phyloP scores from a whole-genome alignment of 345 rosid species.

The Hirschfeldia incana region DNA sequence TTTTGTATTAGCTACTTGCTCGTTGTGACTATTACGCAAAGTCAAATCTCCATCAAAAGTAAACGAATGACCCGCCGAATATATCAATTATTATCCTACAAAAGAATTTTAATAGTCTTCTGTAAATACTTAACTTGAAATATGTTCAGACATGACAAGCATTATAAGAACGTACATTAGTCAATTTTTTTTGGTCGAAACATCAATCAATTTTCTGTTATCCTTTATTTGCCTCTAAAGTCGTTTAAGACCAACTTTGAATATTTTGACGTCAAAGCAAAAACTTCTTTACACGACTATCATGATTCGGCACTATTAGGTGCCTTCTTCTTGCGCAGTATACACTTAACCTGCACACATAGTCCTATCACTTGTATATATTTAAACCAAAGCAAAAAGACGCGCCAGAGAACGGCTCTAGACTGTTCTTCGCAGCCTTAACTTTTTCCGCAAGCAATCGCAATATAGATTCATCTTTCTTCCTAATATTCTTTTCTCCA shows the following conservation, averaged over 20 bases:
- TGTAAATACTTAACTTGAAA: not conserved
- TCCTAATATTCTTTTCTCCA: constrained; percentile 63
- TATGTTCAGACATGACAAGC: not conserved
- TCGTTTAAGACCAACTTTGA: not conserved
- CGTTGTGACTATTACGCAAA: not conserved
- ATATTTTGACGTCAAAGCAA: not conserved
- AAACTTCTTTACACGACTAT: not conserved
- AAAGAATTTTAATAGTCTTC: not conserved
- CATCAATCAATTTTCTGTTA: not conserved
- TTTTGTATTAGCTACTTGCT: not conserved
- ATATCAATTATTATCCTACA: not conserved
- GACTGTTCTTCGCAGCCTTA: constrained; percentile 51
- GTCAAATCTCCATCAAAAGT: not conserved
- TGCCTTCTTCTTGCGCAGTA: not conserved
- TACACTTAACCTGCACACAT: constrained; percentile 8
- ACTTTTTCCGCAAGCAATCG: constrained; percentile 71
- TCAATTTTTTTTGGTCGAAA: not conserved
- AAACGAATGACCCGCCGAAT: not conserved
- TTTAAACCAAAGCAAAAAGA: constrained; percentile 30
- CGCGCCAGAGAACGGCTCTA: constrained; percentile 53
- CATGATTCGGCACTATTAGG: not conserved
- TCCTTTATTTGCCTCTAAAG: not conserved
- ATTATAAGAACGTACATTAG: not conserved
- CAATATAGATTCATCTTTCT: constrained; percentile 78
- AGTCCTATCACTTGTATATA: not conserved